phyloP scores from a whole-genome alignment of 1,284 basidiomycete genomes.

The Apiotrichum mycotoxinovorans region DNA sequence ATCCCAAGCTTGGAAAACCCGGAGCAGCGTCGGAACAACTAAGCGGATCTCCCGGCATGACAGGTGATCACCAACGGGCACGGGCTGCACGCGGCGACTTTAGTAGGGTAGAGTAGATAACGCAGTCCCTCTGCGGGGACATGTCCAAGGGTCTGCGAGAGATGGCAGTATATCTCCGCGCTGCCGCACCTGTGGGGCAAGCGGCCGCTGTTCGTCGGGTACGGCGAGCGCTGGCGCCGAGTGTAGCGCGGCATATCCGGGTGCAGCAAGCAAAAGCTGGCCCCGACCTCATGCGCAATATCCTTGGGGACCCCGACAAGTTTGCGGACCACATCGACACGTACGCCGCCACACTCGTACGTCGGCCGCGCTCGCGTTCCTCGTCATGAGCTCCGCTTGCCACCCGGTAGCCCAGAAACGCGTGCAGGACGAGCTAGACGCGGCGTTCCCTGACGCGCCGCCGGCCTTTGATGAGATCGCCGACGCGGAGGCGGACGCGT shows the following conservation, averaged over 20 bases:
- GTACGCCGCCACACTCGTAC: conserved; percentile 62
- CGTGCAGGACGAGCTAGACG: conserved; percentile 63
- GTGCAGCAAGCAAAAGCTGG: conserved; percentile 55
- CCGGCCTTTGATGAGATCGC: conserved; percentile 8
- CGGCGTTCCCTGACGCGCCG: conserved; percentile 27
- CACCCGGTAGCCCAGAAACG: conserved; percentile 58
- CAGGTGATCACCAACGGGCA: too few relatives aligned
- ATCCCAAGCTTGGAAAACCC: too few relatives aligned
- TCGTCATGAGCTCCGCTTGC: conserved; percentile 62
- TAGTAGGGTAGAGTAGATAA: too few relatives aligned
- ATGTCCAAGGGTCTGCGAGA: too few relatives aligned
- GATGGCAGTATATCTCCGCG: too few relatives aligned
- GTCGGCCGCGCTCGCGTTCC: conserved; percentile 58
- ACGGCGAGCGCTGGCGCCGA: conserved; percentile 42
- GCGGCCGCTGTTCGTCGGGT: neutral
- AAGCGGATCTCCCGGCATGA: too few relatives aligned
- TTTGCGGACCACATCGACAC: conserved; percentile 58
- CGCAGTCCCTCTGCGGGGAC: too few relatives aligned
- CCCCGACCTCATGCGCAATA: conserved; percentile 56
- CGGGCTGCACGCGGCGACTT: too few relatives aligned
- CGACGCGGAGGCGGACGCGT: conserved; percentile 1
- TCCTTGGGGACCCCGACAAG: conserved; percentile 54
- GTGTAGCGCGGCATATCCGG: conserved; percentile 53
- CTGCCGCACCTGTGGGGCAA: conserved; percentile 23
- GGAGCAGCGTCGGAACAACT: too few relatives aligned